Percentiles rank a stretch among this genome's conserved stretches.
Conservation (phyloP, 306 rosid species). For the Biancaea sappan region DNA sequence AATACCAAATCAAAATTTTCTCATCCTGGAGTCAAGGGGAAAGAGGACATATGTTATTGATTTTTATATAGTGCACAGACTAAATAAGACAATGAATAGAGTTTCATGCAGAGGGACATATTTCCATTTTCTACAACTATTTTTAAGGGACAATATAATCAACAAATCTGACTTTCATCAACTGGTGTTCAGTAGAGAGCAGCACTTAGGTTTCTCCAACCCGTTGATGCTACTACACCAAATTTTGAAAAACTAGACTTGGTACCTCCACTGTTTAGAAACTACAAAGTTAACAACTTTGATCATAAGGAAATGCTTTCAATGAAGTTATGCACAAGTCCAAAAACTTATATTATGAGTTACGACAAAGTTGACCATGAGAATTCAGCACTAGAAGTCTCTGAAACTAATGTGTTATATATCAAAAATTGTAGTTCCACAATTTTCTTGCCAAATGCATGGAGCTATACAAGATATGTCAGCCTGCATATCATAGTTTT, state of each 20-base stretch:
- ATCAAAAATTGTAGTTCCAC: neutral
- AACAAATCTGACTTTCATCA: neutral
- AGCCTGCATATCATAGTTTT: neutral
- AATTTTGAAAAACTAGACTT: too few species aligned
- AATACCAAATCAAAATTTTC: constrained; percentile 78
- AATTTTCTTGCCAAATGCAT: neutral
- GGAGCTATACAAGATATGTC: neutral
- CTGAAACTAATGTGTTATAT: constrained; percentile 2
- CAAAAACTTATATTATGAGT: neutral
- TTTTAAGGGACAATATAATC: neutral
- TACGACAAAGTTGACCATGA: neutral
- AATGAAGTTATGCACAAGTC: neutral
- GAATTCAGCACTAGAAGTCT: neutral
- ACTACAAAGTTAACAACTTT: neutral
- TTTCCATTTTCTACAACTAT: constrained; percentile 8
- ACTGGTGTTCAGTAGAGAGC: neutral
- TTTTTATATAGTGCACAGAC: constrained; percentile 13
- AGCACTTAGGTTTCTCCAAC: neutral
- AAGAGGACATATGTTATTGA: constrained; percentile 16
- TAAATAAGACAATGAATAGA: constrained; percentile 9
- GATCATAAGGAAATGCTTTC: neutral
- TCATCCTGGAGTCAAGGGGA: constrained; percentile 62
- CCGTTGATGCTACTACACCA: neutral
- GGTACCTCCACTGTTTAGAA: neutral
- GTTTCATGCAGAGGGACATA: neutral